These are phyloP conservation scores for Termitomyces bulborhizus DNA, from an alignment of 768 basidiomycete genomes.

Conservation along the genomic window DNA sequence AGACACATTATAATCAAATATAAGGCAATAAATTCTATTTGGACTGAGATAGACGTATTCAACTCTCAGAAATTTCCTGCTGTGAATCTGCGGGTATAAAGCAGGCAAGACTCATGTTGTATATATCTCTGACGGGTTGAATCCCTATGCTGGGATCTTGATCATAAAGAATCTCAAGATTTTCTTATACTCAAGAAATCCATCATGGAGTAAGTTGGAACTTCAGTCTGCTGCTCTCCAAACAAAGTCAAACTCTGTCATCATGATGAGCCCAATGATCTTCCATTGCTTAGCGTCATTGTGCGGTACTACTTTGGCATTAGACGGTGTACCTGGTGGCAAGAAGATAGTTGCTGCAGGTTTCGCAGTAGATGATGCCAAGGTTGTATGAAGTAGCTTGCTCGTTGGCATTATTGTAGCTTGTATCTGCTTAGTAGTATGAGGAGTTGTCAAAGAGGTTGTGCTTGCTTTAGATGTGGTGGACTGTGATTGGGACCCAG, in stretches of 20 bases:
- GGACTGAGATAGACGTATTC: no score
- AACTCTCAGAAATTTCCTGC: no score
- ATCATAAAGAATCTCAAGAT: no score
- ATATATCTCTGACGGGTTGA: neutral
- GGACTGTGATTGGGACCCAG: slow-evolving; percentile 3
- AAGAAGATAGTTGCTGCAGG: neutral
- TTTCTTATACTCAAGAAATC: no score
- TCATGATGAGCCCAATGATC: slow-evolving; percentile 60
- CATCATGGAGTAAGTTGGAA: no score
- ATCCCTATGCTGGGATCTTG: neutral
- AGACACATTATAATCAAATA: no score
- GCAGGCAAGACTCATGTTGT: neutral
- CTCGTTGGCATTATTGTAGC: neutral
- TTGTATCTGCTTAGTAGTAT: slow-evolving; percentile 1
- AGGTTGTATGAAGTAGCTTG: neutral
- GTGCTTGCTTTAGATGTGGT: slow-evolving; percentile 2
- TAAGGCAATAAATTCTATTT: neutral
- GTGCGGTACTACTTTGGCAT: slow-evolving; percentile 25
- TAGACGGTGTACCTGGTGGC: slow-evolving; percentile 6
- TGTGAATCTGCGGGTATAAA: neutral
- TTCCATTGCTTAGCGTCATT: slow-evolving; percentile 56
- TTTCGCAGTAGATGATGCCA: neutral
- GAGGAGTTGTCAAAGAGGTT: neutral
- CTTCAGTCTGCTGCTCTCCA: no score
- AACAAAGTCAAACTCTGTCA: slow-evolving; percentile 24